Evolutionary conservation across 2,329 filamentous ascomycete species (phyloP), one percentile per base, ranked within the genome.

Genomic region (Coniochaeta hoffmannii): DNA sequence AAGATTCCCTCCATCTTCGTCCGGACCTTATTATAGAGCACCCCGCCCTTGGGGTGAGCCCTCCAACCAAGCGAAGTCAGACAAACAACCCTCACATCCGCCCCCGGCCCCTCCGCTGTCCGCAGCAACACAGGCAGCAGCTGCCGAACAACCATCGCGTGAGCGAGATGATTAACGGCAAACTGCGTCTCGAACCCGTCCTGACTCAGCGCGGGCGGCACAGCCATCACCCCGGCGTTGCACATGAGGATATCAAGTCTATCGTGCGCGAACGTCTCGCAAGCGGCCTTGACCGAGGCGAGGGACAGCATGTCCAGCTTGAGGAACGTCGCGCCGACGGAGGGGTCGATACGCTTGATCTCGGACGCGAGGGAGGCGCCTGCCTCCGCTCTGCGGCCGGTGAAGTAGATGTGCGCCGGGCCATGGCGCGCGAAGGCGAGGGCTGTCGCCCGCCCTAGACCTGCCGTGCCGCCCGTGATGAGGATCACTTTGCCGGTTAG

Each of bases 381-480:
- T 9, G 74, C 74, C 60, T 76, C 72, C 51, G 63, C 67, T 32
- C 70, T 76, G 32, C 78, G 75, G 1, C 76, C 77, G n/a, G 71
- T 76, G 54, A 83, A 72, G 65, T 77, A 81, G 55, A 84, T 78
- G 53, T 77, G 73, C 2, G 69, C 65, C 15, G 80, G 78, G n/a
- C 68, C 51, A 58, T 76, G 74, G 53, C 68, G 68, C 12, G 73
- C 69, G 8, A 77, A 66, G 4, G 70, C 68, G 12, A 71, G 60
- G 36, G 76, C 64, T 4, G 71, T 71, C 55, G 70, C 67, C 55
- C 68, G 71, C 22, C 76, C 76, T 2, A 78, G 64, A 0, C 75
- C 76, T 26, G 69, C 64, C 34, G 73, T 76, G 3, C 71, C 74
- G 34, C 74, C 74, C 5, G 73, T 76, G n/a, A 76, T 62, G 3